A percentile compares a stretch with the other conserved stretches of the same genome.
These are phyloP conservation scores for Yamadazyma sp. DNA, from an alignment of 1,139 yeast species.

Conservation along the genomic window DNA sequence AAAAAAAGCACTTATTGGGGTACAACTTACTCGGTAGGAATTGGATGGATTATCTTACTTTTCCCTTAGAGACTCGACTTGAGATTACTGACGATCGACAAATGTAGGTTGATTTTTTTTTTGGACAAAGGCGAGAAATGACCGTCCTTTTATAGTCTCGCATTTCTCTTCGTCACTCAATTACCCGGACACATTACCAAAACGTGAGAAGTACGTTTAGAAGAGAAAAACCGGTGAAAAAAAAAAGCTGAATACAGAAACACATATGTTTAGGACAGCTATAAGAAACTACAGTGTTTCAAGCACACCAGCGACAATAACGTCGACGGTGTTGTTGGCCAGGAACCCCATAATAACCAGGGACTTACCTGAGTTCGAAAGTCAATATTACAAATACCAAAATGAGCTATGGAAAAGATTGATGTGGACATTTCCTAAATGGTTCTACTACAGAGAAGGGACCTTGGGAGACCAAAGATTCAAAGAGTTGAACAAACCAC, in stretches of 20 bases:
- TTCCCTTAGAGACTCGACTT: not conserved
- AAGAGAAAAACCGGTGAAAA: constrained; percentile 7
- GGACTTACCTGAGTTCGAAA: constrained; percentile 70
- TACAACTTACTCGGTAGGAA: not conserved
- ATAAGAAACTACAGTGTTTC: constrained; percentile 10
- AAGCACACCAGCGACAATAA: constrained; percentile 13
- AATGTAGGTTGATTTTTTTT: not conserved
- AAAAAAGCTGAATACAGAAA: constrained; percentile 1
- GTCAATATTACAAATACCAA: constrained; percentile 78
- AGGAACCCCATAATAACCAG: constrained; percentile 84
- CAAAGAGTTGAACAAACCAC: constrained; percentile 72
- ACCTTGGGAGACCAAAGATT: constrained; percentile 85
- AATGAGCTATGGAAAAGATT: constrained; percentile 82
- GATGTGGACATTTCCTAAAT: constrained; percentile 97
- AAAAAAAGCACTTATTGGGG: not conserved
- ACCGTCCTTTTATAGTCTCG: constrained; percentile 8
- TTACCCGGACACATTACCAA: constrained; percentile 7
- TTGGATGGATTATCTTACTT: not conserved
- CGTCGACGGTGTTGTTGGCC: constrained; percentile 61
- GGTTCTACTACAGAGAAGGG: constrained; percentile 89
- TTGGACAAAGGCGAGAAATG: constrained; percentile 6
- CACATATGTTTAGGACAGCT: constrained; percentile 9
- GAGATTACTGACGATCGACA: not conserved
- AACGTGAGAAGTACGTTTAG: constrained; percentile 2
- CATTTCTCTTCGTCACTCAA: not conserved